Conservation (phyloP, 2,329 filamentous ascomycete genomes). For the Mycocentrospora acerina region DNA sequence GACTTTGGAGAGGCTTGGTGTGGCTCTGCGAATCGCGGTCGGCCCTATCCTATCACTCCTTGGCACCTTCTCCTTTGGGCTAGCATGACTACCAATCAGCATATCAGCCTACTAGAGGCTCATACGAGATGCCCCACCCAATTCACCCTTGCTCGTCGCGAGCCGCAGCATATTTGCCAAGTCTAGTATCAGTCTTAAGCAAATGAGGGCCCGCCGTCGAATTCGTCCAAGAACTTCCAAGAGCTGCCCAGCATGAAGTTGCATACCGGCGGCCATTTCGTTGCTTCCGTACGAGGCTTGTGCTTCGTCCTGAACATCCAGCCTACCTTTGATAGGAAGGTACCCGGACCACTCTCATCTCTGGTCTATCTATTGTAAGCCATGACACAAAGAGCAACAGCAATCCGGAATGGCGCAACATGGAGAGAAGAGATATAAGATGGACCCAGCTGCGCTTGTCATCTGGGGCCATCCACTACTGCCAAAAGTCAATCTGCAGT, state of each 20-base stretch:
- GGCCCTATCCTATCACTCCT: slow-evolving; percentile 7
- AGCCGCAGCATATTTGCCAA: slow-evolving; percentile 20
- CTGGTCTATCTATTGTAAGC: slow-evolving; percentile 18
- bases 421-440: slow-evolving; percentile 15
- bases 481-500: slow-evolving; percentile 22
- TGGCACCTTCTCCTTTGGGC: slow-evolving; percentile 25
- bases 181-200: slow-evolving; percentile 5
- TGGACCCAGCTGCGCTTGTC: slow-evolving; percentile 9
- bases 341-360: slow-evolving; percentile 18
- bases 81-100: slow-evolving; percentile 11
- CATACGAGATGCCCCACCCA: slow-evolving; percentile 6
- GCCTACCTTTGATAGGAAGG: slow-evolving; percentile 38
- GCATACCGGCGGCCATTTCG: slow-evolving; percentile 14
- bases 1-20: too few species aligned
- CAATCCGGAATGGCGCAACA: slow-evolving; percentile 1
- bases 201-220: too few species aligned
- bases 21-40: background rate
- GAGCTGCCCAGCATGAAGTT: slow-evolving; percentile 18
- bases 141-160: slow-evolving; percentile 4
- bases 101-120: slow-evolving; percentile 1
- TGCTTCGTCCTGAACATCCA: slow-evolving; percentile 33
- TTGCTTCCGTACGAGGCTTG: slow-evolving; percentile 23
- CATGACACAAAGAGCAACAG: slow-evolving; percentile 10
- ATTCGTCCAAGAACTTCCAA: slow-evolving; percentile 17
- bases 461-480: slow-evolving; percentile 20